phyloP scores from a whole-genome alignment of 2,329 filamentous ascomycete genomes.

The Exophiala sp. region DNA sequence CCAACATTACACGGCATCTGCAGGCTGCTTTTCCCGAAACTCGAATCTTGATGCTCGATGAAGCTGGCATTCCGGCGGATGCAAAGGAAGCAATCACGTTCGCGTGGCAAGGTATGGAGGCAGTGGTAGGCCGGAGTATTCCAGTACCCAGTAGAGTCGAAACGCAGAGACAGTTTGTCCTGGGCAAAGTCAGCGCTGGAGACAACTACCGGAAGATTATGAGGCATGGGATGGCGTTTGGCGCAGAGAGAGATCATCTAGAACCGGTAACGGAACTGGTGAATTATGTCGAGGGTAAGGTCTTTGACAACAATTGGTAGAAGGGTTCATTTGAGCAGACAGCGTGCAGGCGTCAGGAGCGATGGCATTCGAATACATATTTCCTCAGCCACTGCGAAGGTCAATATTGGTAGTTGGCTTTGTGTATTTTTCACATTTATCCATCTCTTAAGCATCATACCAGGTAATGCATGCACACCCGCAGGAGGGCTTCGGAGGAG shows the following conservation, averaged over 20 bases:
- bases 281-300: constrained; percentile 48
- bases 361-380: not conserved
- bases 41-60: constrained; percentile 54
- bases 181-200: constrained; percentile 55
- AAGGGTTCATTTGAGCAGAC: not conserved
- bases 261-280: constrained; percentile 50
- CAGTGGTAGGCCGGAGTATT: constrained; percentile 53
- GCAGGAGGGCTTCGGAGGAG: no score
- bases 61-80: constrained; percentile 54
- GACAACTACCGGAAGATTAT: constrained; percentile 55
- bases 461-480: no score
- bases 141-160: constrained; percentile 55
- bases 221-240: constrained; percentile 52
- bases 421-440: no score
- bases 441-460: no score
- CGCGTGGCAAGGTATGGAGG: constrained; percentile 60
- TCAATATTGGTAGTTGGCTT: no score
- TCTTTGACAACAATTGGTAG: constrained; percentile 48
- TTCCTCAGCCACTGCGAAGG: not conserved
- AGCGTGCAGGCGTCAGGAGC: not conserved
- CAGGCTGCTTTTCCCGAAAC: constrained; percentile 48
- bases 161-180: constrained; percentile 49
- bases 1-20: constrained; percentile 55
- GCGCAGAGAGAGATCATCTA: constrained; percentile 42
- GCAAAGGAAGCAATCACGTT: constrained; percentile 61